These are phyloP conservation scores for Trichoderma erinaceum DNA, from an alignment of 495 filamentous ascomycete genomes.

Conservation along the genomic window DNA sequence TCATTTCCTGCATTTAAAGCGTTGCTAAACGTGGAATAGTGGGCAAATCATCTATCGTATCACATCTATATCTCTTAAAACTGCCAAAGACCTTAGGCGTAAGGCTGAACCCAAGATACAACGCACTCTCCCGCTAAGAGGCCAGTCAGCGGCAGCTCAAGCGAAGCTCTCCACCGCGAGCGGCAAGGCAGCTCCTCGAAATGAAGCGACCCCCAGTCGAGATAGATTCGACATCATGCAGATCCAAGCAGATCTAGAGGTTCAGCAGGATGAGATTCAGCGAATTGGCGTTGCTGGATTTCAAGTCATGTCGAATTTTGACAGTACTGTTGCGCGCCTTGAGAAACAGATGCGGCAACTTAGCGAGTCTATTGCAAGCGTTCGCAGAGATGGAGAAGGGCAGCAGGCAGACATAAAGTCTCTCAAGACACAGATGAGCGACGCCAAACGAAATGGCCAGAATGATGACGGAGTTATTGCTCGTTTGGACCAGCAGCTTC, in stretches of 20 bases:
- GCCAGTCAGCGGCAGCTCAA: slow-evolving; percentile 12
- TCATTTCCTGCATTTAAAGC: neutral
- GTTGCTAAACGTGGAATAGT: neutral
- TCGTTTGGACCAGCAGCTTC: slow-evolving; percentile 21
- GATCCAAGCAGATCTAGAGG: slow-evolving; percentile 24
- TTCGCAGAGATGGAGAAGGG: slow-evolving; percentile 19
- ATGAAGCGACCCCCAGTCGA: neutral
- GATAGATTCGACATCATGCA: slow-evolving; percentile 18
- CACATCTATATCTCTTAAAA: neutral
- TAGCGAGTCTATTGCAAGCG: slow-evolving; percentile 17
- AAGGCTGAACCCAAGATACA: slow-evolving; percentile 25
- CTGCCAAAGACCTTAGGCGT: neutral
- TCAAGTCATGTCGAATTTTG: slow-evolving; percentile 29
- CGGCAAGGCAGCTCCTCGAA: neutral
- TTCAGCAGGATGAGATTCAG: slow-evolving; percentile 30
- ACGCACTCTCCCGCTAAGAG: slow-evolving; percentile 24
- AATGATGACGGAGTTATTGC: slow-evolving; percentile 14
- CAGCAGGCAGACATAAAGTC: slow-evolving; percentile 22
- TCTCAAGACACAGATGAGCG: slow-evolving; percentile 21
- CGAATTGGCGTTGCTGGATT: slow-evolving; percentile 29
- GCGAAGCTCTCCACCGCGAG: neutral
- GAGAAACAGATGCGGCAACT: slow-evolving; percentile 26
- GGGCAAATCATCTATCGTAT: slow-evolving; percentile 12
- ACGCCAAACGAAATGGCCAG: slow-evolving; percentile 19
- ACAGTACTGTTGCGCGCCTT: slow-evolving; percentile 24